Evolutionary conservation across 2,329 filamentous ascomycete species (phyloP).

Genomic region (Penicillium digitatum): DNA sequence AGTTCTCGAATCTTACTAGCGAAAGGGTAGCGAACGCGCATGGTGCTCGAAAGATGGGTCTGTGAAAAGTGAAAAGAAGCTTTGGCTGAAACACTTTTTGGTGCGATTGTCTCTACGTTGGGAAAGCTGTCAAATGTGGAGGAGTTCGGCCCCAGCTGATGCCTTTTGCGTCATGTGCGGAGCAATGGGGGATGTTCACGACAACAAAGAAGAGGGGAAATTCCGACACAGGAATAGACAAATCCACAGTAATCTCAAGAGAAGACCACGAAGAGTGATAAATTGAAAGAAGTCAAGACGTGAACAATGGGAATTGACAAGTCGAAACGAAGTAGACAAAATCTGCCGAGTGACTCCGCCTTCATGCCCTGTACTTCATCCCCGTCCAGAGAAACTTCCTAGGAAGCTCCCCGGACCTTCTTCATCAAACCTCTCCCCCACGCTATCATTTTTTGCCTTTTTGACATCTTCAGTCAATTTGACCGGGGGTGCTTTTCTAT

Average conservation of each 20-base stretch:
- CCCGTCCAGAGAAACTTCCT: conserved; percentile 40
- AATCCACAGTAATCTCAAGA: neutral
- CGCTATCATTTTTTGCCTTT: conserved; percentile 34
- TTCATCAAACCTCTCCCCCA: conserved; percentile 37
- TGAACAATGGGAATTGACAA: neutral
- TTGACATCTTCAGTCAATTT: conserved; percentile 29
- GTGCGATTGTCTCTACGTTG: neutral
- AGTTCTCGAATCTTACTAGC: conserved; percentile 60
- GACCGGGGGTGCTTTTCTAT: conserved; percentile 18
- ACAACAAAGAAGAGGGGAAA: neutral
- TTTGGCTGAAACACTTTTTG: neutral
- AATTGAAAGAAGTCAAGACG: neutral
- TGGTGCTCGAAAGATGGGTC: conserved; percentile 37
- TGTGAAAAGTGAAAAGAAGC: neutral
- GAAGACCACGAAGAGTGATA: neutral
- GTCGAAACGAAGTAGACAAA: conserved; percentile 18
- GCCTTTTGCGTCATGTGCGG: conserved; percentile 30
- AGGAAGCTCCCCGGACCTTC: conserved; percentile 33
- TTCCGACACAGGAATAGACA: neutral
- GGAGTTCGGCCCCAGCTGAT: conserved; percentile 19
- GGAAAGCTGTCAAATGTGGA: conserved; percentile 15
- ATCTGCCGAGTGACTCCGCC: conserved; percentile 32
- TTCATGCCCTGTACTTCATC: conserved; percentile 37
- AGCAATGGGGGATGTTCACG: conserved; percentile 8
- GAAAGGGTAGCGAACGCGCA: conserved; percentile 86